Percentiles rank a stretch among this genome's conserved stretches.
Evolutionary conservation across 139 green algal genomes (phyloP).

Genomic region (Tetraselmis striata): DNA sequence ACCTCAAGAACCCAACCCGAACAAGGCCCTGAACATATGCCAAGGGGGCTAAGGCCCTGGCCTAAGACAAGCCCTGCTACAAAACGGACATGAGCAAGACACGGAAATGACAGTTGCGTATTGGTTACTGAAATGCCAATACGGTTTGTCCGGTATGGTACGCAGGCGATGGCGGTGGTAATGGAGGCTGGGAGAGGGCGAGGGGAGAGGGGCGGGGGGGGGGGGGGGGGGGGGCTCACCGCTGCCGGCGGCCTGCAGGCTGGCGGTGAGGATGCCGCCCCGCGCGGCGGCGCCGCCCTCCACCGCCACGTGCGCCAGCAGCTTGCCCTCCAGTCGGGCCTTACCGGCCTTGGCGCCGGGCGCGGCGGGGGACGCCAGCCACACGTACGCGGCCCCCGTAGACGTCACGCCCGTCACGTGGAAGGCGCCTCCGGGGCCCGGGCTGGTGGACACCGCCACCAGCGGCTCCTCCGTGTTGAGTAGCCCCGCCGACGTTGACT

Average conservation of each 20-base stretch:
- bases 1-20: too few relatives aligned
- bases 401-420: slow-evolving; percentile 38
- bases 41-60: too few relatives aligned
- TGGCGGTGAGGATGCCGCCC: slow-evolving; percentile 24
- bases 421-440: slow-evolving; percentile 18
- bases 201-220: background rate
- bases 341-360: background rate
- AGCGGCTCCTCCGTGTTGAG: background rate
- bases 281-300: slow-evolving; percentile 7
- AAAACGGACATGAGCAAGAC: too few relatives aligned
- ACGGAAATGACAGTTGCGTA: too few relatives aligned
- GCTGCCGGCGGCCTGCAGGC: slow-evolving; percentile 11
- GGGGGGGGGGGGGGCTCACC: slow-evolving; percentile 7
- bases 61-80: too few relatives aligned
- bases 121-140: too few relatives aligned
- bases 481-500: background rate
- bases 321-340: slow-evolving; percentile 5
- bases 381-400: slow-evolving; percentile 47
- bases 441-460: background rate
- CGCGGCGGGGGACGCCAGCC: slow-evolving; percentile 22
- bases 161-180: too few relatives aligned
- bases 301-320: slow-evolving; percentile 31
- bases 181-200: too few relatives aligned
- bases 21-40: too few relatives aligned
- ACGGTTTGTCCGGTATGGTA: too few relatives aligned